These are phyloP conservation scores for Erythrobasidium hasegawianum DNA, from an alignment of 1,284 basidiomycete genomes.

Conservation along the genomic window DNA sequence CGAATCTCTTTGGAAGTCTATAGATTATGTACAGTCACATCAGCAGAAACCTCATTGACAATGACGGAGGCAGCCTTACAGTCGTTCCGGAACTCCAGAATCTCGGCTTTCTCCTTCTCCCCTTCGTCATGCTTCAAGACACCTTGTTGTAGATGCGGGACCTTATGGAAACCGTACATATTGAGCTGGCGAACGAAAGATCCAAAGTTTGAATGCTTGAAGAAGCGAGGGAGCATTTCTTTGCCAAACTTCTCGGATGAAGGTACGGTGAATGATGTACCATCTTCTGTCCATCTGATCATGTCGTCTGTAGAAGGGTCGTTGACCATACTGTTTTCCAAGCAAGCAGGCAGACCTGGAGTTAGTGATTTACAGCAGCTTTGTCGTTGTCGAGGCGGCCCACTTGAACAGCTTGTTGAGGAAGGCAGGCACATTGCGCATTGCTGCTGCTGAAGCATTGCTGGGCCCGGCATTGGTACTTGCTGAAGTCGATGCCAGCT, in stretches of 20 bases:
- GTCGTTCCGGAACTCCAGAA: conserved; percentile 25
- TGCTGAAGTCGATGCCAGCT: conserved; percentile 9
- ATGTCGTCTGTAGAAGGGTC: conserved; percentile 74
- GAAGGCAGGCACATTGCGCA: conserved; percentile 62
- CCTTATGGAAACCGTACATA: conserved; percentile 82
- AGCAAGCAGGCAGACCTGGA: conserved; percentile 20
- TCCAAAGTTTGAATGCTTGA: conserved; percentile 92
- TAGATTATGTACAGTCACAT: conserved; percentile 60
- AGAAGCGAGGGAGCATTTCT: conserved; percentile 86
- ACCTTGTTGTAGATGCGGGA: conserved; percentile 92
- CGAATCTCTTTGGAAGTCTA: conserved; percentile 86
- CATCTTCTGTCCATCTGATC: conserved; percentile 83
- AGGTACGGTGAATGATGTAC: conserved; percentile 86
- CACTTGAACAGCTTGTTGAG: conserved; percentile 88
- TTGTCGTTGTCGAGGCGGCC: conserved; percentile 41
- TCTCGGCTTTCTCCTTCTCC: conserved; percentile 78
- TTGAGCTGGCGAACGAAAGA: conserved; percentile 95
- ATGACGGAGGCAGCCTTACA: not conserved
- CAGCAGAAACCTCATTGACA: conserved; percentile 23
- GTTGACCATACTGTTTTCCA: conserved; percentile 74
- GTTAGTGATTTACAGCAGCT: conserved; percentile 34
- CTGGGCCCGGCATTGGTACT: not conserved
- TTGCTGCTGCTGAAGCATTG: not conserved
- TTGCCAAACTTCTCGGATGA: conserved; percentile 89
- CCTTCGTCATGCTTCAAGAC: conserved; percentile 67